Evolutionary conservation across 345 rosid genomes (phyloP).

Genomic region (Heritiera fomes): DNA sequence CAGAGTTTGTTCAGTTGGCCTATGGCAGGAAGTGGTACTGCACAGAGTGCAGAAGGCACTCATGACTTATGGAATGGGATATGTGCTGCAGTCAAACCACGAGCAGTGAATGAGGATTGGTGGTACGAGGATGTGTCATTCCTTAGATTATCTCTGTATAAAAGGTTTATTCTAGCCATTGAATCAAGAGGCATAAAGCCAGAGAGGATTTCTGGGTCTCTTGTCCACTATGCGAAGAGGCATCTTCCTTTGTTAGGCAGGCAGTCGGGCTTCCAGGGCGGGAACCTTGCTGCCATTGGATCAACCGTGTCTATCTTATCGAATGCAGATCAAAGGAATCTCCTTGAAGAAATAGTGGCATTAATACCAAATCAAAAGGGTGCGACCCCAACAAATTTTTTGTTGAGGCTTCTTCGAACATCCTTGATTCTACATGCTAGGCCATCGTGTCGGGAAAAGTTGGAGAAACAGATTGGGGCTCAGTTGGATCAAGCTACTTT

Average conservation of each 20-base stretch:
- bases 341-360: slow-evolving; percentile 76
- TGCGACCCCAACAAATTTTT: slow-evolving; percentile 64
- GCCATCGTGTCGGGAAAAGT: slow-evolving; percentile 50
- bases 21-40: slow-evolving; percentile 32
- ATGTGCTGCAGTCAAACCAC: slow-evolving; percentile 36
- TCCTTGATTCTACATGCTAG: slow-evolving; percentile 62
- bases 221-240: slow-evolving; percentile 63
- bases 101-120: slow-evolving; percentile 59
- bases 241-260: slow-evolving; percentile 73
- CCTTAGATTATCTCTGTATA: slow-evolving; percentile 56
- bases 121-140: slow-evolving; percentile 80
- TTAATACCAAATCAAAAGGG: slow-evolving; percentile 59
- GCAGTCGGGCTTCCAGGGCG: slow-evolving; percentile 39
- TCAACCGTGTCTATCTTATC: slow-evolving; percentile 35
- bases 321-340: slow-evolving; percentile 53
- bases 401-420: slow-evolving; percentile 79
- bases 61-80: slow-evolving; percentile 72
- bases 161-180: slow-evolving; percentile 64
- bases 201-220: slow-evolving; percentile 56
- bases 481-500: slow-evolving; percentile 77
- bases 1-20: slow-evolving; percentile 69
- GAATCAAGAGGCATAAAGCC: slow-evolving; percentile 56
- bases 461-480: slow-evolving; percentile 72
- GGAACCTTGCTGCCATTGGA: slow-evolving; percentile 26
- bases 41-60: slow-evolving; percentile 37